A percentile compares a stretch with the other conserved stretches of the same genome.
phyloP scores from a whole-genome alignment of 2,329 filamentous ascomycete genomes.

The Nothomitra cinnamomea region DNA sequence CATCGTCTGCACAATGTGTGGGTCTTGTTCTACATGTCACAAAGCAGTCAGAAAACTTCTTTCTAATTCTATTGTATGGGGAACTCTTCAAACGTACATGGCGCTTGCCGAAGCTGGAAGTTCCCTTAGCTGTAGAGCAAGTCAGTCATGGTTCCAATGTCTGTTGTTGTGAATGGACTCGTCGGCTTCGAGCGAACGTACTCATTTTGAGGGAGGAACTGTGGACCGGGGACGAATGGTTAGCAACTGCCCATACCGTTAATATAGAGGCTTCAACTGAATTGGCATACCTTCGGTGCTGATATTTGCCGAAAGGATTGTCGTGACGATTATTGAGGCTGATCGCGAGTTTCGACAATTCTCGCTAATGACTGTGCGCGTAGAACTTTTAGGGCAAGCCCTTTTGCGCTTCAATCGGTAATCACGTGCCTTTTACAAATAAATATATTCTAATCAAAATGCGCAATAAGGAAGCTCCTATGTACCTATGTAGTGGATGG shows the following conservation, averaged over 20 bases:
- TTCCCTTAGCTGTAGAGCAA: constrained; percentile 45
- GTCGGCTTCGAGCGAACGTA: constrained; percentile 26
- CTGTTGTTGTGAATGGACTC: constrained; percentile 5
- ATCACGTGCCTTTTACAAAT: too few relatives aligned
- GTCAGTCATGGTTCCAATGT: neutral
- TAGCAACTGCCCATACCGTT: neutral
- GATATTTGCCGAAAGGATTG: neutral
- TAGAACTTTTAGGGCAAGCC: neutral
- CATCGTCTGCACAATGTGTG: constrained; percentile 97
- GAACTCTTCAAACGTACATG: constrained; percentile 29
- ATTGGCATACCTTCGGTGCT: neutral
- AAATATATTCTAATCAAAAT: too few relatives aligned
- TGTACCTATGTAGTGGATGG: too few relatives aligned
- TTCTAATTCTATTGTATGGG: neutral
- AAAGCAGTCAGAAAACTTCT: neutral
- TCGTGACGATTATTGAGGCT: neutral
- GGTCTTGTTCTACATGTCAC: constrained; percentile 58
- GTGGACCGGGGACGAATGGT: neutral
- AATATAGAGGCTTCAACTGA: neutral
- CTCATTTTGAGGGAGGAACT: constrained; percentile 40
- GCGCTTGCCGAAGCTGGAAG: constrained; percentile 58
- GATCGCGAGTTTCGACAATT: neutral
- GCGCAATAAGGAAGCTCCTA: too few relatives aligned
- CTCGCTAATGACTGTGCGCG: neutral
- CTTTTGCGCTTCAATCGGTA: too few relatives aligned